These are phyloP conservation scores for Lagenidium sp. DNA, from an alignment of 352 stramenopile genomes.

Conservation along the genomic window DNA sequence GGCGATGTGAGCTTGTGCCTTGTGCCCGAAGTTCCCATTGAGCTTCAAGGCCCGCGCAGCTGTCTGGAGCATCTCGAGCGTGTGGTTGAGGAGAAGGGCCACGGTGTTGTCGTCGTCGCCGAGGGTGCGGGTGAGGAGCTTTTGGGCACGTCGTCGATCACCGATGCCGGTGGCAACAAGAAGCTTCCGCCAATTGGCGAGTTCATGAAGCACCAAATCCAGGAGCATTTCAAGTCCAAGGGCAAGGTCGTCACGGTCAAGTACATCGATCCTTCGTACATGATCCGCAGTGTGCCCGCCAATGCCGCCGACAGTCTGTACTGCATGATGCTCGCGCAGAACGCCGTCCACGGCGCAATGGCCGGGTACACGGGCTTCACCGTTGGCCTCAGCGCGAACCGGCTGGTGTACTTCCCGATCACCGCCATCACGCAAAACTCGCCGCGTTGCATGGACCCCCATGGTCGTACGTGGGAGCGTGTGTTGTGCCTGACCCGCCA, in stretches of 20 bases:
- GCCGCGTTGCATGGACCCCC: conserved; percentile 82
- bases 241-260: conserved; percentile 90
- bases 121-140: conserved; percentile 96
- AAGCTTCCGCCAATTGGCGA: conserved; percentile 94
- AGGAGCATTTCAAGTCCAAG: conserved; percentile 90
- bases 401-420: conserved; percentile 90
- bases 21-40: conserved; percentile 95
- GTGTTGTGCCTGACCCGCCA: conserved; percentile 94
- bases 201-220: conserved; percentile 95
- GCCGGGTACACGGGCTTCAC: conserved; percentile 97
- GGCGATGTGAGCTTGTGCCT: conserved; percentile 98
- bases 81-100: conserved; percentile 92
- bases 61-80: conserved; percentile 89
- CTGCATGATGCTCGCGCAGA: conserved; percentile 97
- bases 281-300: conserved; percentile 92
- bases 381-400: conserved; percentile 96
- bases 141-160: conserved; percentile 86
- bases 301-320: conserved; percentile 93
- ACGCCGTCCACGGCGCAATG: conserved; percentile 98
- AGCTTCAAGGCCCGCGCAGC: conserved; percentile 88
- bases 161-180: conserved; percentile 92
- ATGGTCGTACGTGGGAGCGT: conserved; percentile 90
- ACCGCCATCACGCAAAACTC: conserved; percentile 82
- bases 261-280: conserved; percentile 98
- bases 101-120: conserved; percentile 97